phyloP scores from a whole-genome alignment of 768 basidiomycete species.

The Phylloporus sp. region DNA sequence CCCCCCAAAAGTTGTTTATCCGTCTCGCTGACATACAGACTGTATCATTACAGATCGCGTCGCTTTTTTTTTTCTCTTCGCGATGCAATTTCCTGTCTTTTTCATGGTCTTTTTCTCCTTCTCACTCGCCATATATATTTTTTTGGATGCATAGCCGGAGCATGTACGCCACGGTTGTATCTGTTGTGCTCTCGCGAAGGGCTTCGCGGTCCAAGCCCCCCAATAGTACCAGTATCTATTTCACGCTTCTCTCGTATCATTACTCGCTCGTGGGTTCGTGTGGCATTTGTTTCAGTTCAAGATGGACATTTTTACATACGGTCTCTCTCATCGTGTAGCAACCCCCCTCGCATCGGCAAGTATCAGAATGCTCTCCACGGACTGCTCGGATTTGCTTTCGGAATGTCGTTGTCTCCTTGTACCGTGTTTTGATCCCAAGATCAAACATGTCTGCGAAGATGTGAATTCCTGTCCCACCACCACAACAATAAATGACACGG shows the following conservation, averaged over 20 bases:
- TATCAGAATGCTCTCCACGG: neutral
- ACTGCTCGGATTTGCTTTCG: neutral
- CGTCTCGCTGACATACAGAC: neutral
- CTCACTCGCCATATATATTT: slow-evolving; percentile 31
- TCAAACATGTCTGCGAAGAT: neutral
- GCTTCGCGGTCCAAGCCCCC: slow-evolving; percentile 48
- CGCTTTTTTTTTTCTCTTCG: neutral
- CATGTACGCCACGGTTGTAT: slow-evolving; percentile 21
- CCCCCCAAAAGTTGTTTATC: slow-evolving; percentile 9
- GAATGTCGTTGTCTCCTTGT: neutral
- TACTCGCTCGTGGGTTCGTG: no score
- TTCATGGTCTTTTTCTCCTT: slow-evolving; percentile 6
- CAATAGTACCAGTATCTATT: slow-evolving; percentile 28
- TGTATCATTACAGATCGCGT: slow-evolving; percentile 20
- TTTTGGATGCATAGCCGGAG: slow-evolving; percentile 23
- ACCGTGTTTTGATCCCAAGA: neutral
- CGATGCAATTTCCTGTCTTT: neutral
- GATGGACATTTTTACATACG: neutral
- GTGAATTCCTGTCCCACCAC: no score
- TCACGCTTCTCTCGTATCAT: neutral
- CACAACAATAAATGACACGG: no score
- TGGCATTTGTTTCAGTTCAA: neutral
- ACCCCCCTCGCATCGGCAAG: neutral
- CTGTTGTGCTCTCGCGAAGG: slow-evolving; percentile 40
- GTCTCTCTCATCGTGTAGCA: neutral